Base-by-base conservation (phyloP, 345 rosid species). In the Rhodamnia rubescens region DNA sequence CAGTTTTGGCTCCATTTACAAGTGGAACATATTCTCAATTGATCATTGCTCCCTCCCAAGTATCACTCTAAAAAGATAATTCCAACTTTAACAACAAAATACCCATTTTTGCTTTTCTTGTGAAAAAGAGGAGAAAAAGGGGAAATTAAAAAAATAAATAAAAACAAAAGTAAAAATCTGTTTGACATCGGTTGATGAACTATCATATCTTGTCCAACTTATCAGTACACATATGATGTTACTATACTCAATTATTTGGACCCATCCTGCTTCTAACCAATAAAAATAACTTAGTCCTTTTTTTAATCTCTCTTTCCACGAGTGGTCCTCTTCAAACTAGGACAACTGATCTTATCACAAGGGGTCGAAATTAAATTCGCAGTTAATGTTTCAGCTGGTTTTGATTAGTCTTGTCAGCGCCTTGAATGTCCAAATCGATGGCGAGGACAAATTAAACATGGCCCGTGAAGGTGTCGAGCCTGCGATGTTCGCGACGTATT, bases 171-270 rank as follows among this genome's bases (percentile, higher is more conserved):
- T 69, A 49, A 81, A 86, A 74, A 49, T 4, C 32, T 81, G 81
- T 84, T 85, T 22, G 32, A n/a, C 85, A 27, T 86, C 47, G 61
- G 58, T 52, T 47, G 59, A 78, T 85, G 90, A 90, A 90, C 89
- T 86, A 85, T 87, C 91, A 52, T 58, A 85, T 90, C 89, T 82
- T 87, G 55, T 53, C 89, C 87, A 64, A 75, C 57, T 88, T 82
- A 83, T 75, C 84, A 40, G 74, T 84, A 54, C 57, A 56, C 53
- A 78, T 49, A 57, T 83, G 58, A 83, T 81, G 85, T 87, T 49
- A 56, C 75, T 55, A 53, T 88, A 61, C 54, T 74, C 88, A 86
- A 88, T 90, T 88, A 85, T 90, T 88, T 88, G 84, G 85, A 74
- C 84, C 87, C 85, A 85, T 74, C 49, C 82, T 88, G 82, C 88